A percentile compares a stretch with the other conserved stretches of the same genome.
These are phyloP conservation scores for Paramecium pentaurelia DNA, from an alignment of 73 alveolate species.

Conservation along the genomic window DNA sequence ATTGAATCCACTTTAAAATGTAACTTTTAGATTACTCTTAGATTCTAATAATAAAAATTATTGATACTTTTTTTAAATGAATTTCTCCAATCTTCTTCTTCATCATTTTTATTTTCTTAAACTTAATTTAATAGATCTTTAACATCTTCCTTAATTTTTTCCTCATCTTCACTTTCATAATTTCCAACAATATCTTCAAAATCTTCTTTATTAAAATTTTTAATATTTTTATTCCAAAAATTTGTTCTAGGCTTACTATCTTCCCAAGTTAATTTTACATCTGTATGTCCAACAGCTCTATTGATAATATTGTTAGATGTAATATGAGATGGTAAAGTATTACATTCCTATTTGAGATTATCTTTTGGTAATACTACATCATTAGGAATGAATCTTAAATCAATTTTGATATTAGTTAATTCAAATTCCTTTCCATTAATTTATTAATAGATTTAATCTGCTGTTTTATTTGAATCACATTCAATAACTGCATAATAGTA, in stretches of 20 bases:
- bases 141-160: slow-evolving; percentile 73
- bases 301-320: slow-evolving; percentile 69
- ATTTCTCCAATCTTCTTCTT: slow-evolving; percentile 61
- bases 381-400: slow-evolving; percentile 89
- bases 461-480: slow-evolving; percentile 83
- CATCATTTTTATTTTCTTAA: slow-evolving; percentile 75
- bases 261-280: slow-evolving; percentile 95
- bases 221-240: slow-evolving; percentile 78
- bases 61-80: slow-evolving; percentile 45
- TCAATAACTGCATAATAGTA: slow-evolving; percentile 91
- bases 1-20: slow-evolving; percentile 31
- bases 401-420: slow-evolving; percentile 82
- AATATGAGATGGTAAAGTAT: slow-evolving; percentile 85
- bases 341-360: slow-evolving; percentile 80
- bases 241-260: slow-evolving; percentile 85
- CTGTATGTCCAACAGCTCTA: slow-evolving; percentile 90
- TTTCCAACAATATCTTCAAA: slow-evolving; percentile 74
- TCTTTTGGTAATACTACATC: slow-evolving; percentile 80
- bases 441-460: slow-evolving; percentile 76
- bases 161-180: slow-evolving; percentile 77
- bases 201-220: slow-evolving; percentile 80
- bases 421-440: slow-evolving; percentile 93
- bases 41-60: neutral
- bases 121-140: slow-evolving; percentile 76
- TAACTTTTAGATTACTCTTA: neutral